Conservation (phyloP, 192 early-diverging fungal genomes). For the Mortierella alpina region DNA sequence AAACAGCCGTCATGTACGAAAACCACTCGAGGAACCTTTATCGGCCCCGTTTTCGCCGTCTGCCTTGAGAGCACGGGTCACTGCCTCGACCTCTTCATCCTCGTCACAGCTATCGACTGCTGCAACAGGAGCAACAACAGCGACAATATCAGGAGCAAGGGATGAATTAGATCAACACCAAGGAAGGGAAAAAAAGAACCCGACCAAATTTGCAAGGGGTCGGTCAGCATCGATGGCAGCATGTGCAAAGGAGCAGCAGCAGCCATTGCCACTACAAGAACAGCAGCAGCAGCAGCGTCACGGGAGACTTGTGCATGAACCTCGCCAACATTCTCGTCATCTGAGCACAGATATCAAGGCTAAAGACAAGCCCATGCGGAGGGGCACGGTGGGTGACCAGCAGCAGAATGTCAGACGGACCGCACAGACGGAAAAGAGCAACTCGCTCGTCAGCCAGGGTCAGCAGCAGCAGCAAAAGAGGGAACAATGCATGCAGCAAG, state of each 20-base stretch:
- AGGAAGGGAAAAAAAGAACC: background rate
- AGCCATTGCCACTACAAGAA: background rate
- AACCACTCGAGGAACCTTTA: too few relatives aligned
- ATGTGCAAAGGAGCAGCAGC: background rate
- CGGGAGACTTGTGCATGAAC: background rate
- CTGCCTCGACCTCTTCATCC: background rate
- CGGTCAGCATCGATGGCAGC: background rate
- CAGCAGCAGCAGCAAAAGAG: background rate
- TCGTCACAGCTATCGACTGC: background rate
- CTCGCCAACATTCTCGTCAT: too few relatives aligned
- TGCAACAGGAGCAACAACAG: background rate
- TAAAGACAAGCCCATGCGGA: too few relatives aligned
- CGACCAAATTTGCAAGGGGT: constrained; percentile 5
- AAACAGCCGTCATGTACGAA: too few relatives aligned
- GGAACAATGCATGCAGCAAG: background rate
- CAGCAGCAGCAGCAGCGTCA: background rate
- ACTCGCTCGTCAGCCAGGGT: background rate
- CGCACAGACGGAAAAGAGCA: background rate
- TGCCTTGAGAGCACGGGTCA: too few relatives aligned
- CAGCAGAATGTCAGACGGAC: background rate
- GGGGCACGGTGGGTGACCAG: background rate
- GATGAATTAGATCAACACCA: background rate
- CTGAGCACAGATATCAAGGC: too few relatives aligned
- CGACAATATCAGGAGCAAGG: background rate
- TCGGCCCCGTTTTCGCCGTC: too few relatives aligned